Percentiles rank a stretch among this genome's conserved stretches.
Conservation (phyloP, 2,329 filamentous ascomycete species). For the Ustulina deusta region DNA sequence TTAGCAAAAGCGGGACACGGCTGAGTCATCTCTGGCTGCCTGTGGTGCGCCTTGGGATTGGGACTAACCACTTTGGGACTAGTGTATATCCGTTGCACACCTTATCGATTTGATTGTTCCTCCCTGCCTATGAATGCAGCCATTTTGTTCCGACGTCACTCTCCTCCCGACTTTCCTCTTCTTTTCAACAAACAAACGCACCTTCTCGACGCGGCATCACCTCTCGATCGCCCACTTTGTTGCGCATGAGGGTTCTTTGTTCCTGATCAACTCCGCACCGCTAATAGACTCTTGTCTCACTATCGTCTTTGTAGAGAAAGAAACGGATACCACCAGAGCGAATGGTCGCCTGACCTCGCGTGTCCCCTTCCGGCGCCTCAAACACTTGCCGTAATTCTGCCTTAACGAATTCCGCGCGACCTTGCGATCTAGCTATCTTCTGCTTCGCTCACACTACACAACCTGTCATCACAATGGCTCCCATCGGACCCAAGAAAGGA, state of each 20-base stretch:
- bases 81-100: not conserved
- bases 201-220: constrained; percentile 15
- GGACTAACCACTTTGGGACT: not conserved
- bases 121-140: constrained; percentile 28
- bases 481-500: constrained; percentile 42
- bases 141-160: constrained; percentile 33
- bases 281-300: constrained; percentile 11
- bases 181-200: constrained; percentile 22
- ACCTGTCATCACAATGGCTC: constrained; percentile 42
- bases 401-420: constrained; percentile 18
- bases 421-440: constrained; percentile 3
- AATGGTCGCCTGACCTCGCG: constrained; percentile 33
- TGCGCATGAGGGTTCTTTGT: constrained; percentile 13
- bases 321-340: constrained; percentile 24
- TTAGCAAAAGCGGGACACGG: not conserved
- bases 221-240: constrained; percentile 6
- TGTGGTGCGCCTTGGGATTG: too few relatives aligned
- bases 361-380: constrained; percentile 9
- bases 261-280: constrained; percentile 24
- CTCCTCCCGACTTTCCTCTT: constrained; percentile 26
- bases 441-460: constrained; percentile 8
- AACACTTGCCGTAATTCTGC: constrained; percentile 9
- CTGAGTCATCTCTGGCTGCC: not conserved
- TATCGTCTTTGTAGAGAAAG: constrained; percentile 23
- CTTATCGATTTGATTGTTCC: not conserved